phyloP scores from a whole-genome alignment of 73 alveolate species.

The Durusdinium trenchii region DNA sequence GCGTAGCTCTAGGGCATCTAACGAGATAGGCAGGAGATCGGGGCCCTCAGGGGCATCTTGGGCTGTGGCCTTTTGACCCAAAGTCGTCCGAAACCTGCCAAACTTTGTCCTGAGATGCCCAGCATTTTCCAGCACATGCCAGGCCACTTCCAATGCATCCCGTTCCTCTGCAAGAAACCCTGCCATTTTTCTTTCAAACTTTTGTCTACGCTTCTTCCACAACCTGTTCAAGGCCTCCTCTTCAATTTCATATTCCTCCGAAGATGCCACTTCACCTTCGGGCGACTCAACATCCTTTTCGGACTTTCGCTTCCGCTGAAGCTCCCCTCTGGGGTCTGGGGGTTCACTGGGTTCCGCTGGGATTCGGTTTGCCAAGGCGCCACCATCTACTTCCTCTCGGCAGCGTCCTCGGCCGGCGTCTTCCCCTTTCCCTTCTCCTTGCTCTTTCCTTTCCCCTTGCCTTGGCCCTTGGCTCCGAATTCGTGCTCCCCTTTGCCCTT shows the following conservation, averaged over 20 bases:
- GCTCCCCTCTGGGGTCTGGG: not conserved
- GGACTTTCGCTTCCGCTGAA: not conserved
- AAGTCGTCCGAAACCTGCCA: not conserved
- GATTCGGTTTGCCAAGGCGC: not conserved
- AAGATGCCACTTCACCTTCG: not conserved
- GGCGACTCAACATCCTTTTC: not conserved
- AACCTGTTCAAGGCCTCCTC: no score
- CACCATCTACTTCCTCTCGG: not conserved
- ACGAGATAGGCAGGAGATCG: not conserved
- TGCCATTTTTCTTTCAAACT: not conserved
- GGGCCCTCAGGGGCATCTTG: not conserved
- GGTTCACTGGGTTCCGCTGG: not conserved
- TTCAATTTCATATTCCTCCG: not conserved
- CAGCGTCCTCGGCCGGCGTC: slow-evolving; percentile 1
- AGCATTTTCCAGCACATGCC: not conserved
- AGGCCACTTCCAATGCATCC: not conserved
- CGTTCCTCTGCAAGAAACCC: no score
- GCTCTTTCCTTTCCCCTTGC: not conserved
- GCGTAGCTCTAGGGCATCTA: not conserved
- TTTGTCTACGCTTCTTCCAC: not conserved
- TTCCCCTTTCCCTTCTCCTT: not conserved
- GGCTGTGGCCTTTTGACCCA: not conserved
- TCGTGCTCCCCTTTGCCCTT: not conserved
- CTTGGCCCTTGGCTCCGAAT: not conserved
- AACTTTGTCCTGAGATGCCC: not conserved